phyloP scores from a whole-genome alignment of 1,284 basidiomycete genomes.

The Singerocomus rubriflavus region DNA sequence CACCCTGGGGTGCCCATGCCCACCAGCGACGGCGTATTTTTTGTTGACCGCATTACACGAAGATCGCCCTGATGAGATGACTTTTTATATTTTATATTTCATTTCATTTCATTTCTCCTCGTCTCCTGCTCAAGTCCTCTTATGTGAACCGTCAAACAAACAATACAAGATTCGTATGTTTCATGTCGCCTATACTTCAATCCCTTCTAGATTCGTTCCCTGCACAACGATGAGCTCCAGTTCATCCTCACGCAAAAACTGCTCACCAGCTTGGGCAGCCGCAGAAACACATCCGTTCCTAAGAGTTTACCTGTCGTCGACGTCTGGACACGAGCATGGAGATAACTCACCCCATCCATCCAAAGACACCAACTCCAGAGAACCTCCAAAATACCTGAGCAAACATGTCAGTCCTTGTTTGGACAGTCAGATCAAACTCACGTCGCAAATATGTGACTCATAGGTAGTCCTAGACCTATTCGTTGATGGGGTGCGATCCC shows the following conservation, averaged over 20 bases:
- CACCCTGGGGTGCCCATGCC: conserved; percentile 10
- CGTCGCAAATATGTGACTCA: conserved; percentile 85
- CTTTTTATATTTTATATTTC: no score
- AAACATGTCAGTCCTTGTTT: conserved; percentile 4
- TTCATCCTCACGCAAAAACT: not conserved
- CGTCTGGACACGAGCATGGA: not conserved
- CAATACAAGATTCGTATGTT: not conserved
- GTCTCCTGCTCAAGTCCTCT: no score
- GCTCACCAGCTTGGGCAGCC: conserved; percentile 77
- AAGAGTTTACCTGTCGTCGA: not conserved
- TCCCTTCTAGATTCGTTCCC: conserved; percentile 82
- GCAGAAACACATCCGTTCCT: conserved; percentile 81
- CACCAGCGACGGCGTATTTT: conserved; percentile 13
- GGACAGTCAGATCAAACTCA: conserved; percentile 34
- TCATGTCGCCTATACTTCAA: conserved; percentile 54
- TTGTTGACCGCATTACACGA: conserved; percentile 5
- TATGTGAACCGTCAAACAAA: no score
- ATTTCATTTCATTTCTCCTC: no score
- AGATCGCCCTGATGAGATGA: no score
- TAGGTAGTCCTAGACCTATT: conserved; percentile 78
- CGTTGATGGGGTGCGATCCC: conserved; percentile 54
- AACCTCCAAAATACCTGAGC: conserved; percentile 75
- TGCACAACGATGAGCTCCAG: conserved; percentile 28
- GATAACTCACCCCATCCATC: conserved; percentile 72
- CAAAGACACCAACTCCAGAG: conserved; percentile 74